phyloP scores from a whole-genome alignment of 805 yeast genomes.

The Candida ortonii region DNA sequence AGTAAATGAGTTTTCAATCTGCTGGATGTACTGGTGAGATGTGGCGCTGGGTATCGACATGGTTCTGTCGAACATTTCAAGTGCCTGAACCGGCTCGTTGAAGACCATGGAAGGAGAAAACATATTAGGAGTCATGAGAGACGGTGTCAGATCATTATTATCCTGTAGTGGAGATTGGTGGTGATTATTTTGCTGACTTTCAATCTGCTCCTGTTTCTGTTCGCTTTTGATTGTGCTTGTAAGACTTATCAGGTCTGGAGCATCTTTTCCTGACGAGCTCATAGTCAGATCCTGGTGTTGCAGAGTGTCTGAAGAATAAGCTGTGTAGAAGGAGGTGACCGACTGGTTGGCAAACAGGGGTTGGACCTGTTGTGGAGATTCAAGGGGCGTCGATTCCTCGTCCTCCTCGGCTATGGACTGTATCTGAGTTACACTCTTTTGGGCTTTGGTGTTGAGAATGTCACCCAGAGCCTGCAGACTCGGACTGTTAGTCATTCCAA shows the following conservation, averaged over 20 bases:
- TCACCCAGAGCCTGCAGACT: constrained; percentile 35
- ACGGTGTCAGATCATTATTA: constrained; percentile 1
- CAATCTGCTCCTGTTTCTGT: background rate
- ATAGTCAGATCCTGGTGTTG: constrained; percentile 8
- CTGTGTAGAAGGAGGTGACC: constrained; percentile 31
- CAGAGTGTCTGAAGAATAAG: constrained; percentile 24
- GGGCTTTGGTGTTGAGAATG: constrained; percentile 30
- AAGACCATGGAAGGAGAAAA: constrained; percentile 31
- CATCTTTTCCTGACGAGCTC: constrained; percentile 11
- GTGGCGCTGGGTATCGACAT: constrained; percentile 12
- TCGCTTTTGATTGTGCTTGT: constrained; percentile 22
- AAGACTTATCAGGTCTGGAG: constrained; percentile 31
- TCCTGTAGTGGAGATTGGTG: constrained; percentile 4
- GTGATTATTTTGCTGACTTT: background rate
- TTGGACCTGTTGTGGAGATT: constrained; percentile 1
- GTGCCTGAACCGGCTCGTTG: constrained; percentile 26
- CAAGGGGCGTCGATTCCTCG: constrained; percentile 15
- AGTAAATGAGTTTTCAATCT: constrained; percentile 2
- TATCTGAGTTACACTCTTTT: constrained; percentile 7
- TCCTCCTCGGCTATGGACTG: constrained; percentile 18
- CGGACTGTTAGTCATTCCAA: constrained; percentile 36
- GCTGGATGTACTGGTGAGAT: constrained; percentile 7
- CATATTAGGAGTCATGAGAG: constrained; percentile 28
- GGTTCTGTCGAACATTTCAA: constrained; percentile 19
- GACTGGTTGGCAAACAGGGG: constrained; percentile 21